A percentile compares a stretch with the other conserved stretches of the same genome.
Conservation (phyloP, 1,284 basidiomycete genomes). For the Rhizoctonia solani region DNA sequence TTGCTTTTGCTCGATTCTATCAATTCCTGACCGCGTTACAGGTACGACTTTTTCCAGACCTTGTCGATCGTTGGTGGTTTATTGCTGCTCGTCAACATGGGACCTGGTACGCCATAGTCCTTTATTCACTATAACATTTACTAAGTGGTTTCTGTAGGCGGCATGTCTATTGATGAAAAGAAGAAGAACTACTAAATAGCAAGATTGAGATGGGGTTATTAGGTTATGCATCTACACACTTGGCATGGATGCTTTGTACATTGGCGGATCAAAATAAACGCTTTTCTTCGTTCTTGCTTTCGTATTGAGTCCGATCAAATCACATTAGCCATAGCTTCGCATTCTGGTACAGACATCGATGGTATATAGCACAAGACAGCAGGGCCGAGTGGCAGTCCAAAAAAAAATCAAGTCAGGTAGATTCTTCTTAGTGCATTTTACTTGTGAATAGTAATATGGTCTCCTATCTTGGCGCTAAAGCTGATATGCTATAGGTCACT, state of each 20-base stretch:
- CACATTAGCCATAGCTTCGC: neutral
- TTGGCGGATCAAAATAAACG: neutral
- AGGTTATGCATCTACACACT: neutral
- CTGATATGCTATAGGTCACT: slow-evolving; percentile 7
- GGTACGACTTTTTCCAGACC: slow-evolving; percentile 94
- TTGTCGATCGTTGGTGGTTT: slow-evolving; percentile 97
- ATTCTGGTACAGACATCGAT: neutral
- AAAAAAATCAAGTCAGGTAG: neutral
- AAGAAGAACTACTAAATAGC: slow-evolving; percentile 77
- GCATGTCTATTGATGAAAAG: slow-evolving; percentile 98
- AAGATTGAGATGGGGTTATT: neutral
- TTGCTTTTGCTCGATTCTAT: slow-evolving; percentile 23
- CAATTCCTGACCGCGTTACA: slow-evolving; percentile 43
- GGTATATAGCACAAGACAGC: no score
- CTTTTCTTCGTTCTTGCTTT: neutral
- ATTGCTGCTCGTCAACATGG: slow-evolving; percentile 96
- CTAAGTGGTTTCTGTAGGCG: slow-evolving; percentile 56
- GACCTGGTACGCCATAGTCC: slow-evolving; percentile 65
- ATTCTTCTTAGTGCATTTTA: neutral
- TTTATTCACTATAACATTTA: neutral
- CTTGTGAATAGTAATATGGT: slow-evolving; percentile 36
- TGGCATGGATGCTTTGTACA: neutral
- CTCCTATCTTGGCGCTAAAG: slow-evolving; percentile 31
- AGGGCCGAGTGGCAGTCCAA: no score
- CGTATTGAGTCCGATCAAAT: neutral